Conservation (phyloP, 345 rosid species). For the Streptanthus diversifolius region DNA sequence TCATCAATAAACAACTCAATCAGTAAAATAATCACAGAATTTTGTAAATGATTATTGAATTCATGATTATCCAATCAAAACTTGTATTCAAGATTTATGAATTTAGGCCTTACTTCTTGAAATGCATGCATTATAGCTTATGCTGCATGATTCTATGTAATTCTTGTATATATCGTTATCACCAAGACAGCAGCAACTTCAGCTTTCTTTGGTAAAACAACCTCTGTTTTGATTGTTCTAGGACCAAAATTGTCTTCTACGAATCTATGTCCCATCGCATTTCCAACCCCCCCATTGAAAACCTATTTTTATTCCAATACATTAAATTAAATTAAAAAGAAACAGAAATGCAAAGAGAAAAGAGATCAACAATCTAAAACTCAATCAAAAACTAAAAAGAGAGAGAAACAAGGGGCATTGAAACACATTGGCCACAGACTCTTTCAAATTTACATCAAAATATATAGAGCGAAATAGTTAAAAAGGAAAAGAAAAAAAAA, state of each 20-base stretch:
- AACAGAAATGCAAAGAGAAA: background rate
- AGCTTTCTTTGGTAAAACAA: background rate
- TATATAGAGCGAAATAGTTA: background rate
- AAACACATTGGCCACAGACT: background rate
- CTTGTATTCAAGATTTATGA: background rate
- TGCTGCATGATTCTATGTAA: background rate
- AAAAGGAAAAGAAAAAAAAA: background rate
- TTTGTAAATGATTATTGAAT: background rate
- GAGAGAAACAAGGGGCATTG: background rate
- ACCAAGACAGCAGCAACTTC: slow-evolving; percentile 13
- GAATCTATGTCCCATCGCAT: slow-evolving; percentile 12
- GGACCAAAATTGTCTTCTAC: slow-evolving; percentile 13
- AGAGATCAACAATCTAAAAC: no score
- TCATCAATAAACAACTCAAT: background rate
- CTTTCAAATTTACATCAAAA: background rate
- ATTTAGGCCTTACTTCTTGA: slow-evolving; percentile 4
- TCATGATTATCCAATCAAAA: background rate
- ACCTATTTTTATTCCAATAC: background rate
- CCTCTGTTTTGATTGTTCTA: slow-evolving; percentile 10
- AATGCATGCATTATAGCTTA: slow-evolving; percentile 17
- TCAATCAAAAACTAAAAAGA: background rate
- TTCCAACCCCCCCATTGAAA: background rate
- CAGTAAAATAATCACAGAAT: background rate
- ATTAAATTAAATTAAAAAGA: background rate
- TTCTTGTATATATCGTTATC: slow-evolving; percentile 20